Percentiles rank a stretch among this genome's conserved stretches.
Conservation (phyloP, 202 grass and related monocot species). For the Brachypodium distachyon region DNA sequence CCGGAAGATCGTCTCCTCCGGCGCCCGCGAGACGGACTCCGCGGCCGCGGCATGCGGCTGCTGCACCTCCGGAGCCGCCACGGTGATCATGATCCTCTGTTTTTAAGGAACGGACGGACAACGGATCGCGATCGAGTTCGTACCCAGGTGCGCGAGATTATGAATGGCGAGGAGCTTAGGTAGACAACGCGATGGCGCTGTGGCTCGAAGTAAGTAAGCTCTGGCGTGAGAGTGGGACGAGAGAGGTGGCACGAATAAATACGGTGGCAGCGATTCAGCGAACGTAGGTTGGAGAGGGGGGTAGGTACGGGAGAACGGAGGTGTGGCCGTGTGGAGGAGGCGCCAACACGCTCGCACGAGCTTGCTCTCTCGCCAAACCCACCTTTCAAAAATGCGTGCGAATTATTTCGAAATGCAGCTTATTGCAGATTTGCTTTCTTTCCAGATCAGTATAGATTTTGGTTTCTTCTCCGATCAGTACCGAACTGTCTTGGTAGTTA, state of each 20-base stretch:
- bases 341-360: slow-evolving; percentile 5
- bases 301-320: slow-evolving; percentile 5
- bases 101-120: background rate
- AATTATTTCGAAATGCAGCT: background rate
- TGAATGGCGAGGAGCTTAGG: background rate
- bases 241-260: slow-evolving; percentile 8
- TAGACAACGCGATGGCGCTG: background rate
- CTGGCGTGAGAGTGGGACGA: background rate
- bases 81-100: slow-evolving; percentile 46
- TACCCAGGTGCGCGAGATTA: background rate
- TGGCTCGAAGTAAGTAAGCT: background rate
- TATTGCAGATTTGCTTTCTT: too few species aligned
- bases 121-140: background rate
- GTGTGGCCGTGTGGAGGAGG: background rate
- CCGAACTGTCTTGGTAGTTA: too few species aligned
- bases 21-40: background rate
- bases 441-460: background rate
- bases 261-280: background rate
- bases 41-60: background rate
- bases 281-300: background rate
- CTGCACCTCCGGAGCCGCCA: slow-evolving; percentile 41
- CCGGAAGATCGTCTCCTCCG: slow-evolving; percentile 44
- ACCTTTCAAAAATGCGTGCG: background rate
- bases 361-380: background rate
- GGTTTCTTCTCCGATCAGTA: background rate